Evolutionary conservation across 306 rosid species (phyloP).

Genomic region (Ammopiptanthus mongolicus): DNA sequence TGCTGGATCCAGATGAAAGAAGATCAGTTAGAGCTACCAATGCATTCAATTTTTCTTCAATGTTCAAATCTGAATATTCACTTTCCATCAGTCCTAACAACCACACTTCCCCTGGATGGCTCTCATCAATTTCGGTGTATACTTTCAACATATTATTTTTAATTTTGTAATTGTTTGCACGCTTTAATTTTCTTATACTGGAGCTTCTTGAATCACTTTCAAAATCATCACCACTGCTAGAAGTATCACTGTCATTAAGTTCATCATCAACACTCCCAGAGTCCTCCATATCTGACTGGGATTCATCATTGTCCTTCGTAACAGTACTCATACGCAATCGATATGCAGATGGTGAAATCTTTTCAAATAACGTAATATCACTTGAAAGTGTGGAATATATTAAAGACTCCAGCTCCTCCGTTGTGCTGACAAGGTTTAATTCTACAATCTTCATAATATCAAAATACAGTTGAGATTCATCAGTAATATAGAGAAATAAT

Average conservation of each 20-base stretch:
- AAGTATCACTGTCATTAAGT: slow-evolving; percentile 35
- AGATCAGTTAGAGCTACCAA: slow-evolving; percentile 80
- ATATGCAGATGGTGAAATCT: slow-evolving; percentile 84
- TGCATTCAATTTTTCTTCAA: slow-evolving; percentile 86
- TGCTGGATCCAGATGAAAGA: slow-evolving; percentile 72
- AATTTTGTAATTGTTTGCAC: slow-evolving; percentile 18
- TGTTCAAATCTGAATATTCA: slow-evolving; percentile 83
- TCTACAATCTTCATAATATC: slow-evolving; percentile 60
- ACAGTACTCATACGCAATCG: slow-evolving; percentile 67
- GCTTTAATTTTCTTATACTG: slow-evolving; percentile 31
- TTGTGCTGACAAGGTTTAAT: slow-evolving; percentile 57
- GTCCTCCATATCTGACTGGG: slow-evolving; percentile 72
- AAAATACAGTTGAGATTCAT: slow-evolving; percentile 31
- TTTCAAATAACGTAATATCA: slow-evolving; percentile 90
- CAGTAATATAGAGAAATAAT: slow-evolving; percentile 7
- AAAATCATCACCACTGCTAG: slow-evolving; percentile 61
- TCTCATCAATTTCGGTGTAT: slow-evolving; percentile 85
- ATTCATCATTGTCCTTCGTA: slow-evolving; percentile 53
- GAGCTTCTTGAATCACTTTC: slow-evolving; percentile 44
- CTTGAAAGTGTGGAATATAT: slow-evolving; percentile 80
- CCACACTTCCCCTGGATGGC: slow-evolving; percentile 91
- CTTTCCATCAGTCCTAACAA: slow-evolving; percentile 86
- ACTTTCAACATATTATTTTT: slow-evolving; percentile 35
- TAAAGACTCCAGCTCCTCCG: slow-evolving; percentile 66
- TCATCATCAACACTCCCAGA: slow-evolving; percentile 81